A percentile compares a stretch with the other conserved stretches of the same genome.
Evolutionary conservation across 805 yeast species (phyloP).

Genomic region (Kluyveromyces wickerhamii): DNA sequence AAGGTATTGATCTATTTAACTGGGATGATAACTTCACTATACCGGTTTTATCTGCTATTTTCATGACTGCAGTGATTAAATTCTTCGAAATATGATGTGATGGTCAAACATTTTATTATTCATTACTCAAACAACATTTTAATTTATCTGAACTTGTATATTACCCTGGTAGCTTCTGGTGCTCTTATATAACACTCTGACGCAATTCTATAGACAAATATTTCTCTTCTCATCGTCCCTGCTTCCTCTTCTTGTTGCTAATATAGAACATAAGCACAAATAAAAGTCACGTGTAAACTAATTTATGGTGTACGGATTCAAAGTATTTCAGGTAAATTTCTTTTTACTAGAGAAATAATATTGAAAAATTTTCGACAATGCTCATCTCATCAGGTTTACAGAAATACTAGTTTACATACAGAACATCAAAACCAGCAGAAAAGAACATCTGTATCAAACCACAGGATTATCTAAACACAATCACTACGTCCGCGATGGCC

Average conservation of each 20-base stretch:
- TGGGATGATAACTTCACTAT: conserved; percentile 93
- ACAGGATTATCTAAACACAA: background rate
- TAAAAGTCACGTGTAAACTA: too few relatives aligned
- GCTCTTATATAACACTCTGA: too few relatives aligned
- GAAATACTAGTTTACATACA: background rate
- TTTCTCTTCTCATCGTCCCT: too few relatives aligned
- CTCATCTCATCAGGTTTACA: conserved; percentile 3
- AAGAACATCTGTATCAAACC: background rate
- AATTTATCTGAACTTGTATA: too few relatives aligned
- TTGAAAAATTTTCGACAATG: conserved; percentile 6
- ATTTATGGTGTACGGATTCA: too few relatives aligned
- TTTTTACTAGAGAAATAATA: background rate
- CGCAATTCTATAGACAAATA: too few relatives aligned
- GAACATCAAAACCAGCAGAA: background rate
- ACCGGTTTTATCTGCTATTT: conserved; percentile 73
- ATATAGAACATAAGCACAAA: too few relatives aligned
- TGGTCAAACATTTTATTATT: too few relatives aligned
- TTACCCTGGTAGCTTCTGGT: too few relatives aligned
- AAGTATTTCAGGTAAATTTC: background rate
- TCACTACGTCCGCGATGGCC: conserved; percentile 45
- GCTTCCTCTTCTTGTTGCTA: too few relatives aligned
- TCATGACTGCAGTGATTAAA: conserved; percentile 44
- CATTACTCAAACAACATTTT: conserved; percentile 2
- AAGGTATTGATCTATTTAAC: conserved; percentile 66
- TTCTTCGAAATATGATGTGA: conserved; percentile 21